phyloP scores from a whole-genome alignment of 1,139 yeast species.

The Candida glucosophila region DNA sequence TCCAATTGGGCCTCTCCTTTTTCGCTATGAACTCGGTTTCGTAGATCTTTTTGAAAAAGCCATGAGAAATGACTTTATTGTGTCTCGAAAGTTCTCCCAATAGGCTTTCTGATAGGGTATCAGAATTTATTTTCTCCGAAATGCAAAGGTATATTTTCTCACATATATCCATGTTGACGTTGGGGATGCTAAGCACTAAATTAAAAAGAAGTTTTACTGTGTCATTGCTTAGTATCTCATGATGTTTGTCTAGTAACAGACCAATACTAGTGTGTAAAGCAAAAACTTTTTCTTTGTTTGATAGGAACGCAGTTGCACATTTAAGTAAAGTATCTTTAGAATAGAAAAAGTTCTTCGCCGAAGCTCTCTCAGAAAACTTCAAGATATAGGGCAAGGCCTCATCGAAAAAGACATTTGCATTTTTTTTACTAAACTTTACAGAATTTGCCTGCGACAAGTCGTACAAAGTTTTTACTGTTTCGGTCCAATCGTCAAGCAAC shows the following conservation, averaged over 20 bases:
- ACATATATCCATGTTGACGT: constrained; percentile 22
- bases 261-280: constrained; percentile 13
- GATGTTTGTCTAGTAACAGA: constrained; percentile 8
- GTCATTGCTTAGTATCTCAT: constrained; percentile 5
- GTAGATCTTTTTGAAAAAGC: constrained; percentile 31
- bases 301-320: constrained; percentile 9
- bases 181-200: constrained; percentile 16
- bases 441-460: constrained; percentile 15
- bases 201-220: constrained; percentile 18
- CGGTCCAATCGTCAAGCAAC: constrained; percentile 16
- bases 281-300: constrained; percentile 10
- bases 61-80: constrained; percentile 40
- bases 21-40: constrained; percentile 16
- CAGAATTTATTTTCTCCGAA: constrained; percentile 16
- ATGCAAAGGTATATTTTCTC: constrained; percentile 37
- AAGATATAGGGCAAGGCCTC: constrained; percentile 10
- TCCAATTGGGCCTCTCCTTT: constrained; percentile 27
- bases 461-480: constrained; percentile 14
- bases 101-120: constrained; percentile 27
- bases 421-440: constrained; percentile 17
- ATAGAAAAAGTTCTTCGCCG: constrained; percentile 1
- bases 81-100: constrained; percentile 28
- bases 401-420: constrained; percentile 17
- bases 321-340: constrained; percentile 8
- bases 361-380: constrained; percentile 4